Conservation (phyloP, 1,284 basidiomycete species). For the Heterobasidion occidentale region DNA sequence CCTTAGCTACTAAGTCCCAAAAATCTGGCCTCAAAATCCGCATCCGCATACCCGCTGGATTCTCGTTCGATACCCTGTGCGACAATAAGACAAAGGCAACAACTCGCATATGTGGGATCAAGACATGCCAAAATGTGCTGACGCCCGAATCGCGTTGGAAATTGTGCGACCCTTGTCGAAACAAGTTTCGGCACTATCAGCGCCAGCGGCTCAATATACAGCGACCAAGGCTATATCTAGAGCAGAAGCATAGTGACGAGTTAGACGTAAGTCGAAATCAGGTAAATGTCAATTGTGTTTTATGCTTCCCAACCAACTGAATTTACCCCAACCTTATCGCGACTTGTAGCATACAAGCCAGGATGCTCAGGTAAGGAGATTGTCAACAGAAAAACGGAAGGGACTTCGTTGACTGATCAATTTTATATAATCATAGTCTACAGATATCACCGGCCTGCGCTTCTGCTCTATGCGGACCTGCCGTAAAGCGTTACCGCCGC, state of each 20-base stretch:
- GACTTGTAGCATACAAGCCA: too few relatives aligned
- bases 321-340: too few relatives aligned
- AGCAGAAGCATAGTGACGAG: neutral
- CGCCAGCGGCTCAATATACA: slow-evolving; percentile 15
- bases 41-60: neutral
- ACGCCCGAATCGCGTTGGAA: slow-evolving; percentile 16
- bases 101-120: slow-evolving; percentile 8
- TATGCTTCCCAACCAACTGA: too few relatives aligned
- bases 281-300: slow-evolving; percentile 1
- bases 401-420: too few relatives aligned
- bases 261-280: neutral
- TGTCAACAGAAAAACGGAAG: too few relatives aligned
- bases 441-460: slow-evolving; percentile 19
- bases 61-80: neutral
- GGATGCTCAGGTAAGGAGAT: too few relatives aligned
- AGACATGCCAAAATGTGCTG: slow-evolving; percentile 12
- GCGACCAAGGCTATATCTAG: slow-evolving; percentile 1
- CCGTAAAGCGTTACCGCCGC: slow-evolving; percentile 26
- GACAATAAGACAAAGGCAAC: neutral
- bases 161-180: slow-evolving; percentile 25
- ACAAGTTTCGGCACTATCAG: slow-evolving; percentile 17
- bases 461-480: slow-evolving; percentile 26
- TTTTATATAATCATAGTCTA: neutral
- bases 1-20: too few relatives aligned
- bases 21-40: slow-evolving; percentile 5